Evolutionary conservation across 352 stramenopile species (phyloP).

Genomic region (Plasmopara muralis): DNA sequence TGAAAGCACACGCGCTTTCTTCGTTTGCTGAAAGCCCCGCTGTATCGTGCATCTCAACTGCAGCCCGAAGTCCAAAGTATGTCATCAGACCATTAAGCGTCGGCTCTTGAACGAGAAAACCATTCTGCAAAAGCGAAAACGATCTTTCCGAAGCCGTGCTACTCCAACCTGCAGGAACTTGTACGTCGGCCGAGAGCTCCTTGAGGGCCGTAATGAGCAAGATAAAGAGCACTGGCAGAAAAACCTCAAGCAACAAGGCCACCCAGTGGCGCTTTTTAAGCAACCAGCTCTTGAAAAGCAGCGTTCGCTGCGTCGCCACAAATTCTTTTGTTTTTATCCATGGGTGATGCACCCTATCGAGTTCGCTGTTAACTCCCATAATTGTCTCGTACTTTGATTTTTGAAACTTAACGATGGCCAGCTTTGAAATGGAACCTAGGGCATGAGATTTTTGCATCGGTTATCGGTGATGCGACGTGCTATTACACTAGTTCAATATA

Average conservation of each 20-base stretch:
- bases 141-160: constrained; percentile 22
- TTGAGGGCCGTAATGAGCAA: constrained; percentile 52
- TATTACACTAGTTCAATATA: too few species aligned
- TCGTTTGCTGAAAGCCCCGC: constrained; percentile 7
- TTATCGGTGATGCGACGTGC: too few species aligned
- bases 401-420: too few species aligned
- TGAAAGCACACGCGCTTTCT: constrained; percentile 16
- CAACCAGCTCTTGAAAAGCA: constrained; percentile 71
- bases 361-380: too few species aligned
- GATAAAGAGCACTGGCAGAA: constrained; percentile 64
- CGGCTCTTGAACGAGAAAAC: constrained; percentile 41
- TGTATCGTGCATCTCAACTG: constrained; percentile 26
- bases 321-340: not conserved
- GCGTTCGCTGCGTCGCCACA: constrained; percentile 22
- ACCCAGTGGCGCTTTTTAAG: constrained; percentile 61
- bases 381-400: too few species aligned
- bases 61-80: constrained; percentile 31
- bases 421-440: too few species aligned
- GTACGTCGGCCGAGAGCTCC: constrained; percentile 38
- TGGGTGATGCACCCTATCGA: too few species aligned
- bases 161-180: constrained; percentile 58
- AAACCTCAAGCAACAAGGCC: constrained; percentile 46
- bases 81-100: constrained; percentile 50
- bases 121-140: constrained; percentile 25
- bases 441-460: too few species aligned